Conservation (phyloP, 768 basidiomycete species). For the Lactifluus piperatus region DNA sequence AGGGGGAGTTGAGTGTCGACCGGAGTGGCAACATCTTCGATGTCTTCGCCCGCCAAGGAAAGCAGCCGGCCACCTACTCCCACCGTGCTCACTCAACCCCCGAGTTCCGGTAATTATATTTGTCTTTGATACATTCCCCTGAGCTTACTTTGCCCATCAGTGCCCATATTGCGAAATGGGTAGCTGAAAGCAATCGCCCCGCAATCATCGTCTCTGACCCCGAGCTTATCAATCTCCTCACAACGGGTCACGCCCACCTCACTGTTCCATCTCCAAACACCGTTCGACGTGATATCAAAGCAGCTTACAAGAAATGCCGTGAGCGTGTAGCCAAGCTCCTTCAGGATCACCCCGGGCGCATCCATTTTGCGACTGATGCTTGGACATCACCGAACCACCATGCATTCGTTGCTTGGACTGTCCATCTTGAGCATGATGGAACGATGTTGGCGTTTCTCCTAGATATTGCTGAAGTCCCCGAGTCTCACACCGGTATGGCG, state of each 20-base stretch:
- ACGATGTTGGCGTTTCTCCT: constrained; percentile 25
- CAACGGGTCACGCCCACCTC: background rate
- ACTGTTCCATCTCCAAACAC: background rate
- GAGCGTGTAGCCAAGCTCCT: background rate
- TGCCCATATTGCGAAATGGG: background rate
- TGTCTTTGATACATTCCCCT: too few relatives aligned
- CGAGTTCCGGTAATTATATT: background rate
- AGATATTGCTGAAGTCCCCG: constrained; percentile 32
- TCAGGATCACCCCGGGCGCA: background rate
- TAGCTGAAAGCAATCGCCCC: background rate
- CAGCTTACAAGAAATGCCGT: too few relatives aligned
- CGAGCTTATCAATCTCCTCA: background rate
- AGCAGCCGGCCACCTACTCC: background rate
- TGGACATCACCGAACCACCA: constrained; percentile 34
- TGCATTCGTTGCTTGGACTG: constrained; percentile 26
- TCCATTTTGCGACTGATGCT: constrained; percentile 28
- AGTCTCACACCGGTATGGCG: constrained; percentile 26
- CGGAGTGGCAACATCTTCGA: background rate
- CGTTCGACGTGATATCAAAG: too few relatives aligned
- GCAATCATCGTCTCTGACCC: background rate
- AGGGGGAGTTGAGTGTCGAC: background rate
- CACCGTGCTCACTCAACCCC: background rate
- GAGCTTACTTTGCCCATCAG: background rate
- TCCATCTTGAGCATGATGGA: constrained; percentile 29
- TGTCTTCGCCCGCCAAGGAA: background rate